Evolutionary conservation across 176 grass and related monocot species (phyloP).

Genomic region (Neostapfia colusana): DNA sequence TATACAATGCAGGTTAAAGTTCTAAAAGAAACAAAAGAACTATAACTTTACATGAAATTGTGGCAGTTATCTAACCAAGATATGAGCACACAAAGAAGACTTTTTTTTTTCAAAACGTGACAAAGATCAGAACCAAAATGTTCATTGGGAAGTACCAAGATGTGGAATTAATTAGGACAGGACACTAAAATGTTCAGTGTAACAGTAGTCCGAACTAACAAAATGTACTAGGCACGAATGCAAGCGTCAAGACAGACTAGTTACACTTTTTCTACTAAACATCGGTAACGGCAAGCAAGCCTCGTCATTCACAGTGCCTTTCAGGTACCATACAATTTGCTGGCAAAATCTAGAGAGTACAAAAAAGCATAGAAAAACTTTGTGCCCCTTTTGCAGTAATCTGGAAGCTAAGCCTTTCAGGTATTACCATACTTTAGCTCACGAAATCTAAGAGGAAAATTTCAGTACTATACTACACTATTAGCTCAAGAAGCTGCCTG

Average conservation of each 20-base stretch:
- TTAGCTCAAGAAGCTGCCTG: background rate
- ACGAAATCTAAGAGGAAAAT: constrained; percentile 26
- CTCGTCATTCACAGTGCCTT: background rate
- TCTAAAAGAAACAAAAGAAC: background rate
- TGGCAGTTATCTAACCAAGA: background rate
- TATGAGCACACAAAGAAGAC: background rate
- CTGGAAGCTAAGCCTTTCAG: constrained; percentile 14
- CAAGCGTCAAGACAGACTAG: background rate
- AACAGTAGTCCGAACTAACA: background rate
- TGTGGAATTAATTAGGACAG: background rate
- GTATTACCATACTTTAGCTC: constrained; percentile 3
- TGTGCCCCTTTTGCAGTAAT: constrained; percentile 13
- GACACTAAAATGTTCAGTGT: background rate
- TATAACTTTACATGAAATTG: background rate
- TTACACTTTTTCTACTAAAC: background rate
- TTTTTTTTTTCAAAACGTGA: background rate
- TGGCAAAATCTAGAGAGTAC: constrained; percentile 18
- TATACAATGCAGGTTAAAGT: background rate
- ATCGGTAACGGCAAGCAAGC: background rate
- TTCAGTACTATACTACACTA: background rate
- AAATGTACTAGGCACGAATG: background rate
- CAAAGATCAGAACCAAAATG: background rate
- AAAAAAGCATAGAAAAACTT: constrained; percentile 12
- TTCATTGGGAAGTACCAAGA: background rate
- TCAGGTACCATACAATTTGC: background rate